These are phyloP conservation scores for Cephaloascus albidus DNA, from an alignment of 805 yeast genomes.

Conservation along the genomic window DNA sequence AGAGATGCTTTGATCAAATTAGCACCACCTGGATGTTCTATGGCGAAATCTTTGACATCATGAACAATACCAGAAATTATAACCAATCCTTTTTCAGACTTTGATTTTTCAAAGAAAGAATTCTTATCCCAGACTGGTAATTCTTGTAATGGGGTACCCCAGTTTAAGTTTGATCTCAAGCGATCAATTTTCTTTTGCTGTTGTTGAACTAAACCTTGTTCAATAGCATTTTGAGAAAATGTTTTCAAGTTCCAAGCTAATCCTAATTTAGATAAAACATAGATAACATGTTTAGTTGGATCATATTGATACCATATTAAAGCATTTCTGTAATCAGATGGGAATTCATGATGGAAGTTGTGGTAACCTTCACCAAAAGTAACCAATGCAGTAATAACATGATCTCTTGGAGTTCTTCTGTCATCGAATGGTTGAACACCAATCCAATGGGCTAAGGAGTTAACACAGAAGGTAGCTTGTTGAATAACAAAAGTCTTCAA, in stretches of 20 bases:
- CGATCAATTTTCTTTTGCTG: slow-evolving; percentile 71
- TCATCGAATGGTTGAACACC: slow-evolving; percentile 84
- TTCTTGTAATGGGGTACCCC: slow-evolving; percentile 63
- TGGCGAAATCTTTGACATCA: slow-evolving; percentile 57
- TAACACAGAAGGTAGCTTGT: slow-evolving; percentile 82
- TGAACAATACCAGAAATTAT: slow-evolving; percentile 75
- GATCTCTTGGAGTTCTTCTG: slow-evolving; percentile 81
- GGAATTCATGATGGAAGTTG: slow-evolving; percentile 87
- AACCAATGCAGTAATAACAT: slow-evolving; percentile 68
- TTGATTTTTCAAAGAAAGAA: slow-evolving; percentile 44
- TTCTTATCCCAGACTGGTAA: slow-evolving; percentile 70
- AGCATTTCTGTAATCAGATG: slow-evolving; percentile 82
- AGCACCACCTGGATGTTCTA: slow-evolving; percentile 82
- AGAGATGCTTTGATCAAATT: slow-evolving; percentile 59
- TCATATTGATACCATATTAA: slow-evolving; percentile 83
- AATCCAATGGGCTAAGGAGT: slow-evolving; percentile 80
- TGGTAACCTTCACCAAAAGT: slow-evolving; percentile 89
- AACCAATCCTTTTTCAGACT: slow-evolving; percentile 47
- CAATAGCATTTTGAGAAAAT: slow-evolving; percentile 72
- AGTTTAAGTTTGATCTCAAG: slow-evolving; percentile 50
- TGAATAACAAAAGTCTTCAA: slow-evolving; percentile 63
- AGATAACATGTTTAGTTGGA: slow-evolving; percentile 66
- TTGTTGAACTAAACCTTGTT: slow-evolving; percentile 76
- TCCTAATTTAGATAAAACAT: slow-evolving; percentile 48
- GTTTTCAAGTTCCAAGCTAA: slow-evolving; percentile 57